Evolutionary conservation across 1,284 basidiomycete species (phyloP), one percentile per base, ranked within the genome.

Genomic region (Pyrrhoderma noxium): DNA sequence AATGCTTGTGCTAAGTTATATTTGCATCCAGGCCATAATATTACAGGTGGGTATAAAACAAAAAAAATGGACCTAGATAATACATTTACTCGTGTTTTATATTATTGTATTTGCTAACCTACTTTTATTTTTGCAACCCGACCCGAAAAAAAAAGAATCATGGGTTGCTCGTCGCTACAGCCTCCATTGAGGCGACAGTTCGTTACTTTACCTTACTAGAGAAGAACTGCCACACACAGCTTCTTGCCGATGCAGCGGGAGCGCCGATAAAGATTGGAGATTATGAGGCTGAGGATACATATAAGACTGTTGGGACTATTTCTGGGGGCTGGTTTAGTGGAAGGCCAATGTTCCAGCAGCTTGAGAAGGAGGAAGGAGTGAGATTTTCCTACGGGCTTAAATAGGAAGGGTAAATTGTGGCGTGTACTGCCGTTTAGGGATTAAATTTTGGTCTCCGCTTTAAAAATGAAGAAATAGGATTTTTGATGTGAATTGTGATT

Each of bases 131-230:
- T n/a, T n/a, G n/a, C n/a, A n/a, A n/a, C n/a, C n/a, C n/a, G n/a
- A n/a, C n/a, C n/a, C n/a, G n/a, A n/a, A n/a, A n/a, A 42, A 8
- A 70, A 22, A 71, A 81, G 64, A 85, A 83, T 57, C 80, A 82
- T 56, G 82, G 82, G 8, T 64, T 78, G 35, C 70, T 84, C 45
- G 70, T 76, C 5, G 70, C 71, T 21, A 70, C 71, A 37, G 59
- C 59, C 27, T 62, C 68, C 21, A 71, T 74, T 49, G 72, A 74
- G 54, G 62, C 67, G 4, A 66, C 71, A 2, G 64, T 72, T 8
- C 65, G 65, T 53, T 70, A 67, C 58, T 70, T 66, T 61, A 62
- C 68, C 45, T 54, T 66, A 8, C 58, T 73, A 25, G 72, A 74
- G 58, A 67, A 66, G 47, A 69, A 60, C 31, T 80, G 77, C 61